phyloP scores from a whole-genome alignment of 108 stramenopile genomes.

The Tribonema minus region DNA sequence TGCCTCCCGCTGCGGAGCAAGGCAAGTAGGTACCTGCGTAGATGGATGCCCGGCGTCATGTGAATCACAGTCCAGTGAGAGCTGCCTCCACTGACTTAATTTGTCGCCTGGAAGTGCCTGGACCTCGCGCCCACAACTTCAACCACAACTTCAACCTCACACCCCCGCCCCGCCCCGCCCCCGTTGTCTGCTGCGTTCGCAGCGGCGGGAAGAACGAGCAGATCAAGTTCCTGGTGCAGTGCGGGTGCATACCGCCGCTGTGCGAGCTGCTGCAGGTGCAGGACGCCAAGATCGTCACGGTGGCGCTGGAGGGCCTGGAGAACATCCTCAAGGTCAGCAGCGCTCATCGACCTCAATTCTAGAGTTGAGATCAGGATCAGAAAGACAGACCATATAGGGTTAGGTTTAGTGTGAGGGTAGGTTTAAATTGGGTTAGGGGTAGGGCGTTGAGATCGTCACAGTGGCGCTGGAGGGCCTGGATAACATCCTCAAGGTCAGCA shows the following conservation, averaged over 20 bases:
- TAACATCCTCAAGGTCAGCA: conserved; percentile 96
- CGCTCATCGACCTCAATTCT: too few species aligned
- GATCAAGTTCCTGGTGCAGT: conserved; percentile 85
- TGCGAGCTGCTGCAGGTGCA: conserved; percentile 62
- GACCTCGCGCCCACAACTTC: background rate
- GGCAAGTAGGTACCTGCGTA: too few species aligned
- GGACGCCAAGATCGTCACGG: conserved; percentile 92
- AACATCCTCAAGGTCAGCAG: conserved; percentile 92
- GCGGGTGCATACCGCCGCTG: conserved; percentile 89
- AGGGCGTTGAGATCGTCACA: conserved; percentile 93
- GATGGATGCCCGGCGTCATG: too few species aligned
- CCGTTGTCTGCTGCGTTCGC: conserved; percentile 23
- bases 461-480: conserved; percentile 96
- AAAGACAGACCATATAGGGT: too few species aligned
- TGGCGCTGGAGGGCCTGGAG: conserved; percentile 93
- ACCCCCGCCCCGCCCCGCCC: background rate
- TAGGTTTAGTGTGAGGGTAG: too few species aligned
- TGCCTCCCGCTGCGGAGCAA: too few species aligned
- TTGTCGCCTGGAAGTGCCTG: background rate
- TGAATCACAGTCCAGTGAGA: too few species aligned
- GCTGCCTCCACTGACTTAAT: background rate
- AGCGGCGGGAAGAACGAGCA: conserved; percentile 84
- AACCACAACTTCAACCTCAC: background rate
- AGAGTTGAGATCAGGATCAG: too few species aligned
- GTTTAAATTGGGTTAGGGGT: too few species aligned